Base-by-base conservation (phyloP, 345 rosid species). In the Citrus trifoliata region DNA sequence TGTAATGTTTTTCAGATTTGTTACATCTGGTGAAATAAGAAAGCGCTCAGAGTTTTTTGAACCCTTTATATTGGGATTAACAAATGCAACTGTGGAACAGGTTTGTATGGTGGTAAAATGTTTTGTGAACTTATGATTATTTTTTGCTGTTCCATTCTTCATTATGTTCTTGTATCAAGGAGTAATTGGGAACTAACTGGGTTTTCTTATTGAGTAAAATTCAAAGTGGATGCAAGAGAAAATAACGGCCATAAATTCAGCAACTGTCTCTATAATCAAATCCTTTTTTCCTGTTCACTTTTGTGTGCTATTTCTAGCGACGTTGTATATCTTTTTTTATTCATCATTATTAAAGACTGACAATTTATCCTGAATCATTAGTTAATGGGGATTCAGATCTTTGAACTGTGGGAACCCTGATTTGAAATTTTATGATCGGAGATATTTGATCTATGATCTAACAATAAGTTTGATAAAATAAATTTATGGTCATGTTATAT, bases 1-100 rank as follows among this genome's bases (percentile, higher is more conserved):
- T 85, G 99, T 97, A 75, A 97, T 97, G 99, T 97, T 97, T 87
- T 93, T 97, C 90, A 97, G 99, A 86, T 97, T 97, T 86, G 98
- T 97, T 78, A 93, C 98, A 67, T 87, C 99, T 79, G 98, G 97
- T 60, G 98, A 97, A 81, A 93, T 97, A 81, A 88, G 91, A 75
- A 94, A 87, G 62, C 98, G 98, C 61, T 83, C 95, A 0, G 95
- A 92, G 25, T 97, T 97, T 83, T 94, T 93, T 72, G 98, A 90
- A 86, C 99, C 98, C 61, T 97, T 97, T 71, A 84, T 97, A 75
- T 65, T 89, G 82, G 99, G 98, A 79, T 80, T 97, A 75, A 84
- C 98, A 30, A 94, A 90, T 73, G 48, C 97, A 69, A 87, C 98
- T 37, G 98, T 97, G 71, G 97, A 97, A 79, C 98, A 97, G 99